These are phyloP conservation scores for Fusarium compactum DNA, from an alignment of 2,329 filamentous ascomycete species.

Conservation along the genomic window DNA sequence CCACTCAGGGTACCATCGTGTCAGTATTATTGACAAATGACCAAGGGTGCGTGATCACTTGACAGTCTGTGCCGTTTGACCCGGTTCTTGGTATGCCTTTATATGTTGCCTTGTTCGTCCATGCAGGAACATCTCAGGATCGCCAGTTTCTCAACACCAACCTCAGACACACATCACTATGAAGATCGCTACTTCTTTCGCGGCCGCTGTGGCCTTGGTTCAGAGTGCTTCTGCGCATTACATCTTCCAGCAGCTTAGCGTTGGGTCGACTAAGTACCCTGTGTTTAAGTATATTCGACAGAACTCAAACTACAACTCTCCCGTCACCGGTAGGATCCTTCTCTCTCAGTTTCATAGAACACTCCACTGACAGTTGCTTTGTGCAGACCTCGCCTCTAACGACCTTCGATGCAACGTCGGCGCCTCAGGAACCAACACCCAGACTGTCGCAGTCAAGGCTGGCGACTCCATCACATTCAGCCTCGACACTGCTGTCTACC, in stretches of 20 bases:
- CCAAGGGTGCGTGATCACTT: not conserved
- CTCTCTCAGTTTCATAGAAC: fast-evolving
- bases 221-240: slow-evolving; percentile 16
- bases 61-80: not conserved
- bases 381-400: not conserved
- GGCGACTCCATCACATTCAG: slow-evolving; percentile 22
- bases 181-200: slow-evolving; percentile 3
- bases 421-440: not conserved
- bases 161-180: not conserved
- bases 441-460: slow-evolving; percentile 9
- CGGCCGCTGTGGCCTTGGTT: not conserved
- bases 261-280: slow-evolving; percentile 7
- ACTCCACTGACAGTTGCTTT: fast-evolving
- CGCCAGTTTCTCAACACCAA: not conserved
- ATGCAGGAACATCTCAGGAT: not conserved
- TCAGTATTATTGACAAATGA: not conserved
- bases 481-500: slow-evolving; percentile 10
- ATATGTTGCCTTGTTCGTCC: not conserved
- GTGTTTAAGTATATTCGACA: slow-evolving; percentile 18
- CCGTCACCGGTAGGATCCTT: not conserved
- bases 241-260: slow-evolving; percentile 14
- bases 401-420: slow-evolving; percentile 22
- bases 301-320: slow-evolving; percentile 25
- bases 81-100: not conserved
- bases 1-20: not conserved